Evolutionary conservation across 768 basidiomycete species (phyloP).

Genomic region (Trametes sanguinea): DNA sequence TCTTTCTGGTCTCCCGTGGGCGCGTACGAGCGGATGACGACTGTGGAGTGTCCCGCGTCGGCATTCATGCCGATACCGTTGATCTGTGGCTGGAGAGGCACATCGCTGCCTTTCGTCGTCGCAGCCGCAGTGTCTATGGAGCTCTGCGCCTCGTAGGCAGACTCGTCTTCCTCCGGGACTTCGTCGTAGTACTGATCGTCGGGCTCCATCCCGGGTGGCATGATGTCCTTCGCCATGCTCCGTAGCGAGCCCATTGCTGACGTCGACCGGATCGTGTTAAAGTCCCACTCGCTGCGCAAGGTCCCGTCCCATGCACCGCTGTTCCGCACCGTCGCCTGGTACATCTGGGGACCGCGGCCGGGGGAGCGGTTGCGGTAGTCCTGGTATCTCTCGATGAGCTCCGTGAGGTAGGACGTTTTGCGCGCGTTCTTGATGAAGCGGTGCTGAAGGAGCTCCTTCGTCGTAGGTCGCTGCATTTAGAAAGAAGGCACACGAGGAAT

Average conservation of each 20-base stretch:
- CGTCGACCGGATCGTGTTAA: constrained; percentile 78
- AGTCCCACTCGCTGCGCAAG: constrained; percentile 93
- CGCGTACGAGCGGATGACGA: constrained; percentile 55
- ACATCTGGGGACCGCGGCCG: constrained; percentile 47
- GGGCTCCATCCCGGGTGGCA: constrained; percentile 55
- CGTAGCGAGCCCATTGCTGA: constrained; percentile 79
- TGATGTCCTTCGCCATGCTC: constrained; percentile 69
- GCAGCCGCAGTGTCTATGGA: constrained; percentile 66
- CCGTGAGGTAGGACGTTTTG: constrained; percentile 80
- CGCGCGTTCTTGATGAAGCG: constrained; percentile 86
- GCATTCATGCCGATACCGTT: constrained; percentile 40
- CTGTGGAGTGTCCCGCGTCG: constrained; percentile 67
- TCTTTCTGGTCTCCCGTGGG: constrained; percentile 45
- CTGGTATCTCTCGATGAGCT: constrained; percentile 86
- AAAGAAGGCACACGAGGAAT: neutral
- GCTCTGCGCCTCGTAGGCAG: constrained; percentile 34
- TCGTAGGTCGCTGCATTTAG: constrained; percentile 72
- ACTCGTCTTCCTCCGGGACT: constrained; percentile 40
- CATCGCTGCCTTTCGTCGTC: constrained; percentile 61
- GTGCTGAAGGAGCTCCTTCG: constrained; percentile 91
- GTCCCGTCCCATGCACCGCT: constrained; percentile 76
- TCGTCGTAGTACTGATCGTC: constrained; percentile 44
- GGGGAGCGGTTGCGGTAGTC: constrained; percentile 70
- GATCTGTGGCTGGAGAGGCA: constrained; percentile 25
- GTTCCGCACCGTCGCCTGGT: constrained; percentile 59